A percentile compares a stretch with the other conserved stretches of the same genome.
These are phyloP conservation scores for Tetrahymena malaccensis DNA, from an alignment of 73 alveolate genomes.

Conservation along the genomic window DNA sequence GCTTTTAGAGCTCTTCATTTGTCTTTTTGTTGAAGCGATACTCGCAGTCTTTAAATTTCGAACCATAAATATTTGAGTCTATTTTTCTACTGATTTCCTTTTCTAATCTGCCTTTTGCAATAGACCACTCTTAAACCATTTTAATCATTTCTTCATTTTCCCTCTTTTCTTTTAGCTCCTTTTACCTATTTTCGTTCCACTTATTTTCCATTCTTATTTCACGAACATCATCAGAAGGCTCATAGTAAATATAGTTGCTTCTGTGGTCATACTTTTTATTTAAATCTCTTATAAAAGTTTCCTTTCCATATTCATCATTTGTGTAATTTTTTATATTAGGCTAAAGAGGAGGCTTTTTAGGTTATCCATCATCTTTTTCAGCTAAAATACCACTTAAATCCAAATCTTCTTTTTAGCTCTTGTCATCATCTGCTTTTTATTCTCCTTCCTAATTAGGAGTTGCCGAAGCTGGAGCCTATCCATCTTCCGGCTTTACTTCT, in stretches of 20 bases:
- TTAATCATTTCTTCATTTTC: constrained; percentile 32
- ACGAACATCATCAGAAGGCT: constrained; percentile 12
- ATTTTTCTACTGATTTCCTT: constrained; percentile 29
- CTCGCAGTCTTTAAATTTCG: constrained; percentile 12
- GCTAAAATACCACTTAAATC: not conserved
- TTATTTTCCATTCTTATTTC: constrained; percentile 9
- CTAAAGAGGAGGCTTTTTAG: not conserved
- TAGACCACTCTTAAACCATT: constrained; percentile 25
- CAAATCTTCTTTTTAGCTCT: not conserved
- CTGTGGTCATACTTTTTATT: not conserved
- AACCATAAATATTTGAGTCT: constrained; percentile 21
- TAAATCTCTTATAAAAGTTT: not conserved
- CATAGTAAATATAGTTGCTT: constrained; percentile 3
- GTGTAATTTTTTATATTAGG: not conserved
- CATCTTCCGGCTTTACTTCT: not conserved
- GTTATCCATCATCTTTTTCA: not conserved
- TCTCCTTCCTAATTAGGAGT: not conserved
- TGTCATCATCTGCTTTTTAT: not conserved
- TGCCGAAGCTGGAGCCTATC: not conserved
- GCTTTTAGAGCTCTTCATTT: not conserved
- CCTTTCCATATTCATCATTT: not conserved
- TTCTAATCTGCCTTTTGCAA: constrained; percentile 20
- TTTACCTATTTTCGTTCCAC: constrained; percentile 19
- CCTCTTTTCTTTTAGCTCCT: constrained; percentile 4
- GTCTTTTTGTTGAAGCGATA: not conserved